Evolutionary conservation across 2,329 filamentous ascomycete genomes (phyloP), one percentile per base, ranked within the genome.

Genomic region (Hypoxylon rubiginosum): DNA sequence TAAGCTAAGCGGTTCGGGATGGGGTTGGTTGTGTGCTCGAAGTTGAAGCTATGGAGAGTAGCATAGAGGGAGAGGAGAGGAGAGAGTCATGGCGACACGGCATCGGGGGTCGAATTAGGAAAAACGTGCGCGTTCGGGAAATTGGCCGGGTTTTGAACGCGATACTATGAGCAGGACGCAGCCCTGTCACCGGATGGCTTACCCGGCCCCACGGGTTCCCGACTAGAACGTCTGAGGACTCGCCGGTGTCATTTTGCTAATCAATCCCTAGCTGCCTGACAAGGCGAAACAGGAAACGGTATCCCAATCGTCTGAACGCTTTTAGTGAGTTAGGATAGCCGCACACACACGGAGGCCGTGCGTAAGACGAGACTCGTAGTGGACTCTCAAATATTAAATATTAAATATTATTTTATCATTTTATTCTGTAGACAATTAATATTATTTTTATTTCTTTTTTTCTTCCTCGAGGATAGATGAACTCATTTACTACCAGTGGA

Each of bases 111-210:
- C 66, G 48, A 46, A 64, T 64, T 64, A 30, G 66, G 66, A 64
- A 67, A 53, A 17, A 15, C 26, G 50, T 30, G 54, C 54, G 57
- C 55, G 51, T 41, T 45, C n/a, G 49, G 57, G 60, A 64, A 60
- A 67, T 69, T 66, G 57, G 15, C 43, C 21, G n/a, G 36, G 3
- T 11, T 54, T 52, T 56, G 52, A 41, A 60, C 54, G 53, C 48
- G 62, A 50, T 28, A 24, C 39, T 28, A 24, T 34, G 30, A 32
- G 24, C 26, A 28, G 26, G 30, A 17, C 28, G 32, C 36, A 41
- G 55, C 66, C 65, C 30, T 65, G 65, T 66, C 57, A 41, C 63
- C 66, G 66, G 66, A 69, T 61, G 59, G 17, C 63, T 59, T 19
- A 64, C 57, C 66, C 64, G 66, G 9, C 54, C 58, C 55, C 53